Conservation (phyloP, 2,329 filamentous ascomycete species). For the Gremmenia infestans region DNA sequence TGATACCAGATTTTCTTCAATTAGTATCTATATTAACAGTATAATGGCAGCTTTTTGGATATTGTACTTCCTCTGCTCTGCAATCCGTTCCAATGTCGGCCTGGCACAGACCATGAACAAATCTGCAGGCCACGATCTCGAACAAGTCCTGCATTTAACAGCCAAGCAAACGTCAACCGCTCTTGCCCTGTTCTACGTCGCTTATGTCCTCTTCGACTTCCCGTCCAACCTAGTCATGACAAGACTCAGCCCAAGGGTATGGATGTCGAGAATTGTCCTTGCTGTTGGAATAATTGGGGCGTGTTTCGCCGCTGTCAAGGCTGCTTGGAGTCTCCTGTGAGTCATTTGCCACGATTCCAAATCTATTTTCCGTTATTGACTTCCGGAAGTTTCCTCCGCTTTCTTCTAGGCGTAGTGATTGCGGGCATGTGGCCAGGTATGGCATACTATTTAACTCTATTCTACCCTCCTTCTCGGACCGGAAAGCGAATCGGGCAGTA, state of each 20-base stretch:
- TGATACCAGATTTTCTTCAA: not conserved
- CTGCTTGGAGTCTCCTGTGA: conserved; percentile 68
- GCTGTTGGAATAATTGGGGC: conserved; percentile 79
- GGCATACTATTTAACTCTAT: conserved; percentile 86
- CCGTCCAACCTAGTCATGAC: conserved; percentile 90
- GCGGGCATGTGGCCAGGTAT: conserved; percentile 95
- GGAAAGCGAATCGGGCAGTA: conserved; percentile 87
- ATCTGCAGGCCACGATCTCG: conserved; percentile 66
- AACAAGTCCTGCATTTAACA: conserved; percentile 61
- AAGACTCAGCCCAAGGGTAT: conserved; percentile 74
- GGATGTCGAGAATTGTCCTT: conserved; percentile 89
- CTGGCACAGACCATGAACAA: conserved; percentile 93
- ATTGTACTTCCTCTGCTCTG: conserved; percentile 87
- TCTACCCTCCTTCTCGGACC: conserved; percentile 82
- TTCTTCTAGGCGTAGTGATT: conserved; percentile 80
- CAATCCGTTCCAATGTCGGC: conserved; percentile 86
- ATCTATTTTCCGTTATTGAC: conserved; percentile 4
- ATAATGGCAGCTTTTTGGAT: conserved; percentile 68
- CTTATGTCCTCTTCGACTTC: conserved; percentile 84
- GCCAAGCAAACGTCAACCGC: conserved; percentile 77
- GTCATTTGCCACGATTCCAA: conserved; percentile 9
- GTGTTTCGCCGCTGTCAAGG: conserved; percentile 76
- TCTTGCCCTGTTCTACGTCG: conserved; percentile 84
- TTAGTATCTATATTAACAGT: conserved; percentile 4
- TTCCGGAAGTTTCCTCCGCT: conserved; percentile 59